Conservation (phyloP, 1,139 yeast genomes). For the Zygotorulaspora mrakii region DNA sequence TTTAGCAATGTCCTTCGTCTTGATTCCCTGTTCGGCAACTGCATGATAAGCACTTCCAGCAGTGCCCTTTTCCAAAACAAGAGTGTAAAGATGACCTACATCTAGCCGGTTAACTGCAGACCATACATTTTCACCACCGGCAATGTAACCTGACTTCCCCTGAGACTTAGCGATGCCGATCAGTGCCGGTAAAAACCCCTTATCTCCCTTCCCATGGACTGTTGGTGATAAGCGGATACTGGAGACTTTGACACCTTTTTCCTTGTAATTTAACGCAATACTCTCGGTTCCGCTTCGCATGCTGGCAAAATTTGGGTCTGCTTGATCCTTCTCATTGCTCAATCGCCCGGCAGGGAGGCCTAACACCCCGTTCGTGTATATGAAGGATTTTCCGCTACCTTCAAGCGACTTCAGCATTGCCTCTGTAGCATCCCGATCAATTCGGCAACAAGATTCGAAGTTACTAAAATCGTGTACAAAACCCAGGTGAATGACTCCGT, state of each 20-base stretch:
- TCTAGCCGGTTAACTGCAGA: slow-evolving; percentile 36
- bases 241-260: slow-evolving; percentile 29
- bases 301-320: neutral
- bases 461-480: slow-evolving; percentile 33
- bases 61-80: slow-evolving; percentile 34
- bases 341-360: slow-evolving; percentile 13
- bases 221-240: slow-evolving; percentile 34
- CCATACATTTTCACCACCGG: slow-evolving; percentile 36
- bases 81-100: slow-evolving; percentile 32
- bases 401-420: slow-evolving; percentile 31
- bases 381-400: slow-evolving; percentile 31
- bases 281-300: slow-evolving; percentile 15
- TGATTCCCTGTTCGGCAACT: slow-evolving; percentile 28
- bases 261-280: slow-evolving; percentile 17
- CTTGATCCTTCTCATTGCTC: slow-evolving; percentile 4
- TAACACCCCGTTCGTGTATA: slow-evolving; percentile 24
- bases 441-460: slow-evolving; percentile 13
- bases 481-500: slow-evolving; percentile 39
- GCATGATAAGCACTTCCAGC: slow-evolving; percentile 34
- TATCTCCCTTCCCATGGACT: slow-evolving; percentile 35
- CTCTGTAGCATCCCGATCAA: slow-evolving; percentile 27
- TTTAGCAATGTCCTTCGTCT: slow-evolving; percentile 29
- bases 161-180: slow-evolving; percentile 17
- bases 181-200: slow-evolving; percentile 22
- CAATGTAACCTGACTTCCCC: slow-evolving; percentile 29